Conservation (phyloP, 2,329 filamentous ascomycete genomes). For the Alternaria ventricosa region DNA sequence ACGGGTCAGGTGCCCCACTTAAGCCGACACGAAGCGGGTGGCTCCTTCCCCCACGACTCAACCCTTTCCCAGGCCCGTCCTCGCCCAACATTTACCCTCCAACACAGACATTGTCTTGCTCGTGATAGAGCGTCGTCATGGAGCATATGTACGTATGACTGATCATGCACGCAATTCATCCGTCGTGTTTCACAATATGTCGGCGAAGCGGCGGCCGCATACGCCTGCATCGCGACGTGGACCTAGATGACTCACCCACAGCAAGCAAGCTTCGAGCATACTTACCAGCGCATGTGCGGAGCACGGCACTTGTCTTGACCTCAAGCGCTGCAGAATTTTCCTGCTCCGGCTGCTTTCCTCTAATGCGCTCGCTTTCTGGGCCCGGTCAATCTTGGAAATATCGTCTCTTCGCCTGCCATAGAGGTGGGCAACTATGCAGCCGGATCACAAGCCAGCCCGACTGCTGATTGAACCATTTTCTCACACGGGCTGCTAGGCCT, state of each 20-base stretch:
- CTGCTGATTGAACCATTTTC: conserved; percentile 13
- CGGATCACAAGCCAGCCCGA: conserved; percentile 28
- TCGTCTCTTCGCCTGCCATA: conserved; percentile 14
- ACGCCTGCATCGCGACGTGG: conserved; percentile 40
- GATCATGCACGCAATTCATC: conserved; percentile 26
- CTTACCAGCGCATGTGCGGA: conserved; percentile 4
- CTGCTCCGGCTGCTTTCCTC: not conserved
- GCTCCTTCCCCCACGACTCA: conserved; percentile 2
- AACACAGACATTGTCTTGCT: not conserved
- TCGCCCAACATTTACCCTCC: conserved; percentile 1
- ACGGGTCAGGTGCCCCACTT: conserved; percentile 21
- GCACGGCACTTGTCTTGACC: conserved; percentile 19
- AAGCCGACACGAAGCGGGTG: conserved; percentile 30
- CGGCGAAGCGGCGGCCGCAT: conserved; percentile 25
- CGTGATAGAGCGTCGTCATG: conserved; percentile 16
- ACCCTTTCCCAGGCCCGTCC: conserved; percentile 2
- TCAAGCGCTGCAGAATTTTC: conserved; percentile 7
- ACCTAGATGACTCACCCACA: conserved; percentile 41
- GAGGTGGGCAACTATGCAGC: conserved; percentile 14
- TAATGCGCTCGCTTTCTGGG: not conserved
- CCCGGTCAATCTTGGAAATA: conserved; percentile 7
- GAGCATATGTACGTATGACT: conserved; percentile 21
- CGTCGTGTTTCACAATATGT: conserved; percentile 41
- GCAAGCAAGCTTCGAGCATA: conserved; percentile 14
- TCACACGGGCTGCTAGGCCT: conserved; percentile 2